phyloP scores from a whole-genome alignment of 2,329 filamentous ascomycete genomes.

The Zasmidium angulare region DNA sequence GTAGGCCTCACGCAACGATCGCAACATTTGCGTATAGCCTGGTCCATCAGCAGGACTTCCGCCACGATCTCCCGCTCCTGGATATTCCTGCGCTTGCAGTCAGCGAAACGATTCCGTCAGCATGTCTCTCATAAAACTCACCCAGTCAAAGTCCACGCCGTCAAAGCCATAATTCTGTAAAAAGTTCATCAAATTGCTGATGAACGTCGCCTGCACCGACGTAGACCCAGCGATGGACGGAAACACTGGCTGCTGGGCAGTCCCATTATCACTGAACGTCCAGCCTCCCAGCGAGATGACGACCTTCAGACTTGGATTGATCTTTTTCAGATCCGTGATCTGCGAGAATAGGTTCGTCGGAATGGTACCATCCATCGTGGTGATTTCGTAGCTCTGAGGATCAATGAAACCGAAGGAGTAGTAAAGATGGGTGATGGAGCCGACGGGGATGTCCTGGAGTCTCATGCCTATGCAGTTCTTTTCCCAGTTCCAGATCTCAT shows the following conservation, averaged over 20 bases:
- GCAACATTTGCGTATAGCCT: constrained; percentile 39
- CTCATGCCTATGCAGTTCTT: background rate
- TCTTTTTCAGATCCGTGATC: constrained; percentile 26
- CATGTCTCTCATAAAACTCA: background rate
- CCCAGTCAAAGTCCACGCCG: background rate
- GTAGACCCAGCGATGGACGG: background rate
- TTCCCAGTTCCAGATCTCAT: constrained; percentile 1
- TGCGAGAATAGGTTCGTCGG: constrained; percentile 25
- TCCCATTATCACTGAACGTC: constrained; percentile 41
- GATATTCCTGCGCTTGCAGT: constrained; percentile 28
- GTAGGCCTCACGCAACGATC: constrained; percentile 34
- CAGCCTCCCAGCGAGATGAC: constrained; percentile 46
- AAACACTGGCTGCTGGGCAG: constrained; percentile 8
- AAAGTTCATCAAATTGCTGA: constrained; percentile 8
- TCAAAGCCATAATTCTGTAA: constrained; percentile 8
- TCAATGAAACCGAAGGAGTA: constrained; percentile 2
- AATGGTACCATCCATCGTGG: constrained; percentile 23
- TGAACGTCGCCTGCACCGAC: background rate
- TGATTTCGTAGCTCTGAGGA: constrained; percentile 25
- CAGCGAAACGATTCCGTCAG: constrained; percentile 22
- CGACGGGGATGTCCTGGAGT: constrained; percentile 5
- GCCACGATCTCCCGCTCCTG: constrained; percentile 35
- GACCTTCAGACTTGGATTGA: constrained; percentile 36
- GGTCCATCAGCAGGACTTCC: constrained; percentile 38
- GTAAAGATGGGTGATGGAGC: constrained; percentile 2